Evolutionary conservation across 2,329 filamentous ascomycete genomes (phyloP), one percentile per base, ranked within the genome.

Genomic region (Fusarium xylarioides): DNA sequence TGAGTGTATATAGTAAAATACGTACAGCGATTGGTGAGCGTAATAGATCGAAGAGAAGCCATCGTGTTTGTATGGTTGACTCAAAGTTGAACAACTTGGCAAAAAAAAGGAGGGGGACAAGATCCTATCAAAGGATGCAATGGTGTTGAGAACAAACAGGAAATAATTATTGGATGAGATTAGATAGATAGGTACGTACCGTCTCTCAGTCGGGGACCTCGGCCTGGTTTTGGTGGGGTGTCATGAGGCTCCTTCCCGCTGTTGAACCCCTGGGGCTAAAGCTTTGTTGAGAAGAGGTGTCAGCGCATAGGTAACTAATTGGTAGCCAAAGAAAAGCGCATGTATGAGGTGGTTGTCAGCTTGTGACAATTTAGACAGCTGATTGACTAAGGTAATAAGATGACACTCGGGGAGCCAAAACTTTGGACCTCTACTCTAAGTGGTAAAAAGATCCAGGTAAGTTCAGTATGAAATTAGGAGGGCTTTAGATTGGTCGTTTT

Each of bases 1-100:
- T 19, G 38, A 34, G 40, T 18, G 16, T 19, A 21, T 7, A 26
- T 4, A 19, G 38, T 15, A 23, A 5, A 23, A n/a, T 35, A 19
- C 80, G 46, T 79, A 83, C 81, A 81, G 77, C 83, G 80, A 35
- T 83, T 85, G 59, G 81, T 81, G 70, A 87, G 81, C 79, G 82
- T 84, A 65, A 87, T 76, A 18, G 81, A 81, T 70, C 83, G 79
- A 64, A 76, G 73, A 38, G 76, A 61, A 35, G 79, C 79, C 80
- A 82, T 82, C 37, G 68, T 74, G 63, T 37, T 26, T 58, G 42
- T 62, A 35, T 60, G 58, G 60, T 40, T 43, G 66, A 28, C 49
- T 62, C 37, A 43, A 44, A 35, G 30, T n/a, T 65, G 38, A 59
- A 58, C 56, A 23, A 38, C 55, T 61, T 60, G 68, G 47, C 30